Base-by-base conservation (phyloP, 2,329 filamentous ascomycete species). In the Cyphellophora europaea region DNA sequence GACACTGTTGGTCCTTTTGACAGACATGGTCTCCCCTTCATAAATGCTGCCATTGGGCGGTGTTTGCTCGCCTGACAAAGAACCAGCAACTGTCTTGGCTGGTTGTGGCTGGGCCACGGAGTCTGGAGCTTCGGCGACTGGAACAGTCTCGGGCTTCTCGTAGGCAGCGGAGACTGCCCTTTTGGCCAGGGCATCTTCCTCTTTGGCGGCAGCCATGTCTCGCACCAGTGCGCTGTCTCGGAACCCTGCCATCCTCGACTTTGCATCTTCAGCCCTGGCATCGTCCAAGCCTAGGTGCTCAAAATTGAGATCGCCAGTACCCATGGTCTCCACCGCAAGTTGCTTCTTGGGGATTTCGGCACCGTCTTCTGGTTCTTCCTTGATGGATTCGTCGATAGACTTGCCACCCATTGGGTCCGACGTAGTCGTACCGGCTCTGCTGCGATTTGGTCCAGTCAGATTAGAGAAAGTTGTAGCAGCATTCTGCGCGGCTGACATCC, bases 401-500 rank as follows among this genome's bases (percentile, higher is more conserved):
- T 51, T 38, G 38, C 49, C 36, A 25, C 59, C 58, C 6, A 23
- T 11, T 15, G 51, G 55, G 14, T 57, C 51, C 12, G 53, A 40
- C 6, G 43, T 47, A 28, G 55, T 55, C 5, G 58, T 54, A 19
- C 49, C 47, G 23, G 47, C 55, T 37, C 63, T 56, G 30, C 50
- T 51, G 38, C 56, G 71, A 5, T 66, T 61, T 34, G 75, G 67
- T 18, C 68, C 67, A 30, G 67, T 67, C 23, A 71, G 62, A 54
- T 77, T 88, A 32, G 76, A 74, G 30, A 95, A 79, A 31, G 79
- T 85, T 44, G 73, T 85, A 11, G 88, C 87, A 28, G 89, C 89
- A 70, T 82, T 95, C 58, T 96, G 89, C 12, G 91, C 91, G 30
- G 82, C 89, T 27, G 86, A 89, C 45, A 98, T 77, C 53, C 98